These are phyloP conservation scores for Rhytidiadelphus loreus DNA, from an alignment of 225 moss, liverwort and hornwort genomes.

Conservation along the genomic window DNA sequence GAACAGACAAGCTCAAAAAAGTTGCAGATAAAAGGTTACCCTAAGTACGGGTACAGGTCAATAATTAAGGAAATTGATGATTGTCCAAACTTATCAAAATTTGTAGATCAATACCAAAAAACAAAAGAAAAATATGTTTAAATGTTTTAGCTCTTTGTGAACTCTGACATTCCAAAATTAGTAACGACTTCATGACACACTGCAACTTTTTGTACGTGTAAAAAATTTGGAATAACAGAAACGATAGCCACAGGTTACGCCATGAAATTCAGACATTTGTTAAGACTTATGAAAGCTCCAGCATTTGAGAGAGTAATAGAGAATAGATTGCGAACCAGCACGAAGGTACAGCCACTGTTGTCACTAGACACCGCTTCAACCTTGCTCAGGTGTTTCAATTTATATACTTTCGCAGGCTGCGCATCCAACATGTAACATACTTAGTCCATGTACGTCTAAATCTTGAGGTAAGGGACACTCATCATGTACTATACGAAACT, in stretches of 20 bases:
- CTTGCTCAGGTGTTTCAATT: slow-evolving; percentile 90
- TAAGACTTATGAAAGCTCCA: neutral
- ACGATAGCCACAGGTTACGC: neutral
- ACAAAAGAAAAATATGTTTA: neutral
- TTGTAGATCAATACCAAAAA: neutral
- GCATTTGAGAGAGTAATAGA: neutral
- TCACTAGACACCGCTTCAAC: slow-evolving; percentile 93
- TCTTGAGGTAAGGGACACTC: neutral
- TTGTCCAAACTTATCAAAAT: neutral
- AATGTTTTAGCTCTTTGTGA: neutral
- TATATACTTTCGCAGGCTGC: slow-evolving; percentile 95
- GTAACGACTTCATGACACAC: neutral
- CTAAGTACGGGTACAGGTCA: neutral
- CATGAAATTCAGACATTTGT: neutral
- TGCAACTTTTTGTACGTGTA: neutral
- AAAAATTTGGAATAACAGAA: neutral
- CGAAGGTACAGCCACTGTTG: slow-evolving; percentile 90
- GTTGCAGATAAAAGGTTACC: neutral
- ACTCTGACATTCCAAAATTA: neutral
- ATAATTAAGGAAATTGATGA: neutral
- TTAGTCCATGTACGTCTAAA: neutral
- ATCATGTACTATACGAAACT: neutral
- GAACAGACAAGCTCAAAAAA: neutral
- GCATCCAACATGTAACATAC: neutral
- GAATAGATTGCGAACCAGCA: slow-evolving; percentile 52